A percentile compares a stretch with the other conserved stretches of the same genome.
Evolutionary conservation across 2,329 filamentous ascomycete species (phyloP).

Genomic region (Epichloe baconii): DNA sequence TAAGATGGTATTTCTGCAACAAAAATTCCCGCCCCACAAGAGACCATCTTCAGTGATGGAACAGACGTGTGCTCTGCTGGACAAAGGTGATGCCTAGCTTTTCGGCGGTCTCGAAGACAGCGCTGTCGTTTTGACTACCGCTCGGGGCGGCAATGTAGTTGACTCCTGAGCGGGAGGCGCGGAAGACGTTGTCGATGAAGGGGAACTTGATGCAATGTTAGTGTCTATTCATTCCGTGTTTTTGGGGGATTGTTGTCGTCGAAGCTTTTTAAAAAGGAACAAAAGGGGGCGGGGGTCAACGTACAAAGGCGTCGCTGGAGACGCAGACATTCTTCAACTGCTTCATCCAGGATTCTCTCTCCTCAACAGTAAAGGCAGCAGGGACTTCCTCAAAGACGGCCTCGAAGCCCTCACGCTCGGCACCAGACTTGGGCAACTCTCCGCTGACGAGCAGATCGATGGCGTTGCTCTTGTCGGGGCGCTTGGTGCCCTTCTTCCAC

Average conservation of each 20-base stretch:
- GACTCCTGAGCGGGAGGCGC: constrained; percentile 72
- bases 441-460: constrained; percentile 92
- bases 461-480: constrained; percentile 94
- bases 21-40: not conserved
- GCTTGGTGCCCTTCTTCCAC: constrained; percentile 97
- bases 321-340: constrained; percentile 74
- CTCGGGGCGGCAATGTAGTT: constrained; percentile 94
- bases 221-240: not conserved
- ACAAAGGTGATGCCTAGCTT: constrained; percentile 88
- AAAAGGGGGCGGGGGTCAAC: constrained; percentile 20
- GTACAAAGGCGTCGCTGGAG: constrained; percentile 89
- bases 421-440: constrained; percentile 68
- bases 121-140: constrained; percentile 74
- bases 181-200: constrained; percentile 96
- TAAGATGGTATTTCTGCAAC: no score
- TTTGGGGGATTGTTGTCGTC: no score
- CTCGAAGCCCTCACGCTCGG: constrained; percentile 80
- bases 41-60: constrained; percentile 62
- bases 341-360: constrained; percentile 74
- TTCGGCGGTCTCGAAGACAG: constrained; percentile 80
- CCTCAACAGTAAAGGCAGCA: constrained; percentile 64
- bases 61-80: constrained; percentile 84
- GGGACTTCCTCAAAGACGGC: constrained; percentile 84
- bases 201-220: constrained; percentile 49
- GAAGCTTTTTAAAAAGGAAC: not conserved